Base-by-base conservation (phyloP, 2,329 filamentous ascomycete species). In the Podosphaera xanthii region DNA sequence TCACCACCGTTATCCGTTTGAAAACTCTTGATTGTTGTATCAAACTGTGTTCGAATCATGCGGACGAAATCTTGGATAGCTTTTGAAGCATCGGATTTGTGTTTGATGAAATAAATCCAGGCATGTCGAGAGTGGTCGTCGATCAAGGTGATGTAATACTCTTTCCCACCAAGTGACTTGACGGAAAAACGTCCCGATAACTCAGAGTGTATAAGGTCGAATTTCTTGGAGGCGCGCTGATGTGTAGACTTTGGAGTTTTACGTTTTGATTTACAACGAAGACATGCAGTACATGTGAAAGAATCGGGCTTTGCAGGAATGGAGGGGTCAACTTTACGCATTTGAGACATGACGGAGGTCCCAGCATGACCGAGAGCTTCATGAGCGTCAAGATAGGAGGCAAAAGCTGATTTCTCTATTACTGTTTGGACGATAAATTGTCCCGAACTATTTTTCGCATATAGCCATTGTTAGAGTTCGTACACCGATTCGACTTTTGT, bases 311-410 rank as follows among this genome's bases (percentile, higher is more conserved):
- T 55, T 38, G 31, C 5, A 14, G 33, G 52, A 38, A 55, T 55
- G 38, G 34, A 55, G 31, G 34, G 14, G 34, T 55, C 33, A 35
- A 22, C 9, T 55, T 55, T 55, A 34, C 52, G 52, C 33, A 55
- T 36, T 44, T 30, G 12, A 55, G 52, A 55, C 34, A 55, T 55
- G 52, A 55, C 52, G 2, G 52, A 55, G 34, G 52, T 55, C n/a
- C 52, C 52, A 55, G 52, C 31, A 22, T 55, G 52, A 55, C 52
- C 52, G n/a, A 55, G 33, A 55, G 33, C 31, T 38, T 55, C 52
- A 55, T 36, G 52, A 35, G 52, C 33, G 34, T 55, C 52, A 55
- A 55, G 52, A 35, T 55, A 55, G 34, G 54, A 57, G 54, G 54
- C 31, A 42, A 57, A 57, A 57, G 38, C 36, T 14, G 35, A 56